Evolutionary conservation across 2,329 filamentous ascomycete genomes (phyloP), one percentile per base, ranked within the genome.

Genomic region (Penicillium sp.): DNA sequence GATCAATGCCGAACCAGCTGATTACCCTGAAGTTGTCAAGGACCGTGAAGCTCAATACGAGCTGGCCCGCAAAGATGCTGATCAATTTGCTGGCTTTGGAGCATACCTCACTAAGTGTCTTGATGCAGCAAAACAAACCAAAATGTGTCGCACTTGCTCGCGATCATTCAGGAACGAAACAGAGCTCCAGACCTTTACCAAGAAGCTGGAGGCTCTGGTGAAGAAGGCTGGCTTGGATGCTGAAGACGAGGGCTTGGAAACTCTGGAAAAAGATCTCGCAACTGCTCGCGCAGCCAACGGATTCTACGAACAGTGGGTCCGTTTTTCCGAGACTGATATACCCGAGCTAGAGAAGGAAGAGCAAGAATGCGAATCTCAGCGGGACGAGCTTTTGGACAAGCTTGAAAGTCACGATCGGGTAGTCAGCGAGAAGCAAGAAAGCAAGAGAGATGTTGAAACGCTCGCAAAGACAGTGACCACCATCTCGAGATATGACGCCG

Each of bases 81-180:
- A 88, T 59, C 86, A 91, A 56, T 90, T 68, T 65, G 86, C 88
- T 55, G 87, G 88, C 33, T 82, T 93, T 65, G 85, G 88, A 53
- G 84, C 89, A 15, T 96, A 92, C 75, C 93, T 91, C 74, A 81
- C 80, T 49, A 86, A 87, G 56, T 92, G 90, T 71, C 81, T 92
- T 55, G 83, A 86, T 38, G 84, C 83, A 24, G 85, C 91, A 12
- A 84, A 90, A 58, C 82, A 87, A 37, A 86, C 90, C 58, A 90
- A 92, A 68, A 85, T 85, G 49, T 98, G 94, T 75, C 85, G 87
- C 37, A 86, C 95, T 24, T 98, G 94, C 73, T 84, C 86, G 47
- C 86, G 92, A 57, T 77, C 83, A 4, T 93, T 97, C 74, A 76
- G 86, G 59, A 72, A 81, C 81, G 68, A 84, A 78, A 35, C 86